These are phyloP conservation scores for Coemansia sp. DNA, from an alignment of 192 early-diverging fungal genomes.

Conservation along the genomic window DNA sequence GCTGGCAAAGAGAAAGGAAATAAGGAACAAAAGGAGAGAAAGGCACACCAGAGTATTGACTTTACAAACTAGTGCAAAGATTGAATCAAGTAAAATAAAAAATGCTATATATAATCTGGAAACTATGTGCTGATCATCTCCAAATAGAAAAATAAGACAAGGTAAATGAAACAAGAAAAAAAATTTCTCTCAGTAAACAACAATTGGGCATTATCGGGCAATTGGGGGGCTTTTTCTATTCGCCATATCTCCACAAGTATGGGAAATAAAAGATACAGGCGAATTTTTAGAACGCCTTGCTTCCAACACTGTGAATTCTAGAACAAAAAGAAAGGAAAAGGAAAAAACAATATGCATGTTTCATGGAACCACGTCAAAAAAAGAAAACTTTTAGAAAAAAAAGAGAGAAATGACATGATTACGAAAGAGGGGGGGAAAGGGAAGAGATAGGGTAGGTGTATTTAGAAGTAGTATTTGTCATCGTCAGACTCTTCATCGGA, in stretches of 20 bases:
- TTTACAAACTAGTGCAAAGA: too few species aligned
- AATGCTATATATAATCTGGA: too few species aligned
- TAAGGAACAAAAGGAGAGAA: background rate
- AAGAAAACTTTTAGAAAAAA: too few species aligned
- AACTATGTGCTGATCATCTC: too few species aligned
- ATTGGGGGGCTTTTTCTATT: too few species aligned
- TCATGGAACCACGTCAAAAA: background rate
- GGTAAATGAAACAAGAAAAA: too few species aligned
- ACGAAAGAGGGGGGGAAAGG: background rate
- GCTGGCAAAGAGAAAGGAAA: conserved; percentile 10
- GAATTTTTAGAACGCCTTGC: background rate
- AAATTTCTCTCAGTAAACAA: too few species aligned
- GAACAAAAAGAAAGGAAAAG: background rate
- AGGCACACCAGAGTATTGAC: background rate
- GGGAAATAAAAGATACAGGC: background rate
- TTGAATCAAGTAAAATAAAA: too few species aligned
- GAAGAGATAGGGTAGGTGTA: background rate
- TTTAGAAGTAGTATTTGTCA: conserved; percentile 21
- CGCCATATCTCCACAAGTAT: background rate
- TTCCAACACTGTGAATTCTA: background rate
- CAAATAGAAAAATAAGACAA: too few species aligned
- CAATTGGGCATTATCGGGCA: too few species aligned
- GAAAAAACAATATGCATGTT: background rate
- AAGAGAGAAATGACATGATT: background rate
- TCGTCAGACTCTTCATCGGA: conserved; percentile 18